Evolutionary conservation across 2,329 filamentous ascomycete genomes (phyloP).

Genomic region (Fonsecaea nubica): DNA sequence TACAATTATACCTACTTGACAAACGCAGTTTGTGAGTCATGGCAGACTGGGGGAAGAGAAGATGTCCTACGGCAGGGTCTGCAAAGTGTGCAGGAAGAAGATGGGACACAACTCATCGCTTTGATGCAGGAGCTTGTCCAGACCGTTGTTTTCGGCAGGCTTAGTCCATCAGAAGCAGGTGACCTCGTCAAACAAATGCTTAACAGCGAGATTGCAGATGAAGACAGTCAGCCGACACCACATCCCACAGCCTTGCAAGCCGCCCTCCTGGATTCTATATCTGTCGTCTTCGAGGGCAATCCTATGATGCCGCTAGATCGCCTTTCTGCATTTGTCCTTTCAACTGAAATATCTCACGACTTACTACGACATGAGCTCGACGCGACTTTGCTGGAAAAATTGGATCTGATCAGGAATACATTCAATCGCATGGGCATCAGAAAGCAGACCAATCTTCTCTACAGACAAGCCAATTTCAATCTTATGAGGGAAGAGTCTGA

Average conservation of each 20-base stretch:
- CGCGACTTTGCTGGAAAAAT: constrained; percentile 71
- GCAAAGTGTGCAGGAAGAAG: constrained; percentile 70
- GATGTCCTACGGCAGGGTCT: constrained; percentile 67
- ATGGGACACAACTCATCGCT: constrained; percentile 70
- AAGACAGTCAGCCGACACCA: constrained; percentile 1
- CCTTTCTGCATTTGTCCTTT: constrained; percentile 73
- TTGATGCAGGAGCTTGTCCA: constrained; percentile 86
- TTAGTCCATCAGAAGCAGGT: constrained; percentile 74
- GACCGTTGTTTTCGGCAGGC: constrained; percentile 71
- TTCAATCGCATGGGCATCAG: constrained; percentile 84
- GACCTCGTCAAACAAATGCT: constrained; percentile 67
- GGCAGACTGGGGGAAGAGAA: constrained; percentile 71
- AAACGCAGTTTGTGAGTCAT: constrained; percentile 69
- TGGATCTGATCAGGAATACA: constrained; percentile 82
- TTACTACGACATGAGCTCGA: constrained; percentile 86
- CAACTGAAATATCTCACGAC: constrained; percentile 73
- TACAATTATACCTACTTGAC: constrained; percentile 81
- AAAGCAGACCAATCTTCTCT: constrained; percentile 89
- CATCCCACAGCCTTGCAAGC: constrained; percentile 29
- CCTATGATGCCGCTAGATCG: constrained; percentile 55
- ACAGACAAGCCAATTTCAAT: constrained; percentile 97
- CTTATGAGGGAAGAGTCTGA: constrained; percentile 93
- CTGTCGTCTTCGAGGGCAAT: constrained; percentile 77
- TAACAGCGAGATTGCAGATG: constrained; percentile 21
- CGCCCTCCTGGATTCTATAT: constrained; percentile 60